These are phyloP conservation scores for Nitzschia palea DNA, from an alignment of 108 stramenopile species.

Conservation along the genomic window DNA sequence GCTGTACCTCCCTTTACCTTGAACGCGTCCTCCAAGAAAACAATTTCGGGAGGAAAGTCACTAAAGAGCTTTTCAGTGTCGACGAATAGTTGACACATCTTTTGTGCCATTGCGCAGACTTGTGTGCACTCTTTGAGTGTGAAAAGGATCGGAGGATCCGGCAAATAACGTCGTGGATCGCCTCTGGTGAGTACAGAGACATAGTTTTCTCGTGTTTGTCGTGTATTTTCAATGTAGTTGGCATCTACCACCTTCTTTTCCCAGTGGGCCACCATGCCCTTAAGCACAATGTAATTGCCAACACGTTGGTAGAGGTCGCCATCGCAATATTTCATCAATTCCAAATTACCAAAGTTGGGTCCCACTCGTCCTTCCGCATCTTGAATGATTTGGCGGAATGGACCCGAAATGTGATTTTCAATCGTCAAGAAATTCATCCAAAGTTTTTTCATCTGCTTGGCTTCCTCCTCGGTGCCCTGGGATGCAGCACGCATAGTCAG, in stretches of 20 bases:
- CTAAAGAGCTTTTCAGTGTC: slow-evolving; percentile 51
- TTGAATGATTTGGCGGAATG: slow-evolving; percentile 83
- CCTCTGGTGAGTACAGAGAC: slow-evolving; percentile 48
- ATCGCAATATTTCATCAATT: slow-evolving; percentile 52
- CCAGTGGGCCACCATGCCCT: slow-evolving; percentile 88
- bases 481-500: slow-evolving; percentile 59
- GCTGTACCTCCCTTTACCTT: slow-evolving; percentile 76
- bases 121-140: slow-evolving; percentile 66
- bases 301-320: slow-evolving; percentile 74
- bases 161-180: slow-evolving; percentile 78
- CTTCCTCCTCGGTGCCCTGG: slow-evolving; percentile 51
- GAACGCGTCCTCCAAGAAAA: slow-evolving; percentile 71
- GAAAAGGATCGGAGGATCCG: slow-evolving; percentile 77
- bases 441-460: slow-evolving; percentile 45
- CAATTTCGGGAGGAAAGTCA: slow-evolving; percentile 73
- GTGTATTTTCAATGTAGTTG: slow-evolving; percentile 53
- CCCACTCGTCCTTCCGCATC: slow-evolving; percentile 76
- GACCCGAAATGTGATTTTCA: slow-evolving; percentile 83
- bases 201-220: slow-evolving; percentile 47
- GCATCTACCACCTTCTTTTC: slow-evolving; percentile 87
- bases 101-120: slow-evolving; percentile 74
- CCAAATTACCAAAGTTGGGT: slow-evolving; percentile 84
- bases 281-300: slow-evolving; percentile 80
- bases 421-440: slow-evolving; percentile 68
- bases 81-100: slow-evolving; percentile 75